Base-by-base conservation (phyloP, 2,329 filamentous ascomycete genomes). In the Aspergillus viridinutans region DNA sequence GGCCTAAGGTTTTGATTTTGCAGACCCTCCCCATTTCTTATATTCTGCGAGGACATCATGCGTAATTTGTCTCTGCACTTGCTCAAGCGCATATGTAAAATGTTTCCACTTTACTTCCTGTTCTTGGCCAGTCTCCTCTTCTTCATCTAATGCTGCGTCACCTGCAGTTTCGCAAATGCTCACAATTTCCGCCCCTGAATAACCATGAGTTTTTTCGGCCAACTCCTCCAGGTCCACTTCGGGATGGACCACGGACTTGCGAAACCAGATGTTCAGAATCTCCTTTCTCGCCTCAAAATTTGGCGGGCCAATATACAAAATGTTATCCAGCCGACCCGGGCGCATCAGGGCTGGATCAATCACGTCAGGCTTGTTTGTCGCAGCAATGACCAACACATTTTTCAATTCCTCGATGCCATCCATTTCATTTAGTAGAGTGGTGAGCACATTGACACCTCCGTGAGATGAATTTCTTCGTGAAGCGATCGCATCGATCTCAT, bases 341-440 rank as follows among this genome's bases (percentile, higher is more conserved):
- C 93, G 85, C 69, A 96, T 84, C 35, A 97, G 81, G 0, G 93
- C 93, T 0, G 90, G 85, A 69, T 97, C 93, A 21, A 97, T 83
- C 1, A 87, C 82, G 67, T 96, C 89, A 0, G 93, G 93, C 53
- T 90, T 86, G 75, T 97, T 97, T 0, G 93, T 97, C 2, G 93
- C 93, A 0, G 90, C 93, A 20, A 97, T 84, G 14, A 97, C 88
- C 58, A 95, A 83, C 0, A 97, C 92, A 56, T 90, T 90, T 54
- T 87, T 87, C 21, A 95, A 80, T 42, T 87, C 81, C 72, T 96
- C 91, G 64, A 97, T 96, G 49, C 93, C 93, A 69, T 97, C 93
- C 89, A 97, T 95, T 71, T 97, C 93, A 58, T 92, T 96, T 4
- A 97, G 82, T 28, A 97, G 78, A 1, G 92, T 95, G 0, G 92